Base-by-base conservation (phyloP, 2,329 filamentous ascomycete species). In the Epichloe elymi region DNA sequence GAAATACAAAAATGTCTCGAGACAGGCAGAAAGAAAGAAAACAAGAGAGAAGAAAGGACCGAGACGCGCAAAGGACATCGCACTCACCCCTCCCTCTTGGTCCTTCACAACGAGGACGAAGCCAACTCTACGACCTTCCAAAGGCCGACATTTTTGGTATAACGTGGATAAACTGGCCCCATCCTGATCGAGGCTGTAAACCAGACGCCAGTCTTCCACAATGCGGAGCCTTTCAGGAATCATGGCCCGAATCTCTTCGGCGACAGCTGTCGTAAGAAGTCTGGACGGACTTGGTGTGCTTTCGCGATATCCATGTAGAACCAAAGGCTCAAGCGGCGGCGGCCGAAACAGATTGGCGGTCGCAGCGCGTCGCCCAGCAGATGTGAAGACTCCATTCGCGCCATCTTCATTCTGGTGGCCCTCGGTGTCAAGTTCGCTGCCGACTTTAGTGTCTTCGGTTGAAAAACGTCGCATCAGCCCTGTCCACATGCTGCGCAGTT, bases 61-160 rank as follows among this genome's bases (percentile, higher is more conserved):
- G n/a, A 46, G 7, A 37, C 5, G 36, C 15, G 36, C 11, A 23
- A 33, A 33, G 35, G 15, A 19, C 3, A 33, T 33, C 14, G 33
- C 19, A 76, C 83, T 66, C 74, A 88, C 83, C 50, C 84, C 83
- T 51, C 85, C 85, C 51, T 78, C 77, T 8, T 79, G 78, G 65
- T 98, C 93, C 60, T 80, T 79, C 19, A 97, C 81, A 0, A 95
- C 88, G 5, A 98, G 75, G 48, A 97, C 87, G 65, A 94, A 98
- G 5, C 90, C 91, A 17, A 87, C 88, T 52, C 90, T 80, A 54
- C 80, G 73, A 12, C 81, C 76, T 44, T 78, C 71, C 61, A 83
- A 85, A 15, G 76, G 71, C 44, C 83, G 80, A 61, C 84, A 88
- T 58, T 85, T 82, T 58, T 88, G 78, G 64, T 97, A 98, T 33